Evolutionary conservation across 306 rosid species (phyloP).

Genomic region (Ochetophila trinervis): DNA sequence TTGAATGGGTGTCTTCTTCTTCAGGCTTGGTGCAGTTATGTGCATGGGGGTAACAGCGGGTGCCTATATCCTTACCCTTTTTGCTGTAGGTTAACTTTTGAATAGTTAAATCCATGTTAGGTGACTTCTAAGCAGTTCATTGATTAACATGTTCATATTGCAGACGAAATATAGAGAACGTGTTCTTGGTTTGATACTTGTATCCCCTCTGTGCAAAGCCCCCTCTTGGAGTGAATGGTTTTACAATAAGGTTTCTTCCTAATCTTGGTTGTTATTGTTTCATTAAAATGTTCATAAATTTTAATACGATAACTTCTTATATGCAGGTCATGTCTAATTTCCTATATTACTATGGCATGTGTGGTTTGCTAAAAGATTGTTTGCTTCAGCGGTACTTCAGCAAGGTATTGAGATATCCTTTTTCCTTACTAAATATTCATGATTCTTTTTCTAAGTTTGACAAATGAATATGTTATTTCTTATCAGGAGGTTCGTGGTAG

Average conservation of each 20-base stretch:
- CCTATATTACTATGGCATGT: constrained; percentile 81
- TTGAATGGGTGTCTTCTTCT: constrained; percentile 25
- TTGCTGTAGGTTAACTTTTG: constrained; percentile 62
- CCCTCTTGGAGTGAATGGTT: constrained; percentile 96
- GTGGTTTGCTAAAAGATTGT: constrained; percentile 77
- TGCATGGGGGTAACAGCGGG: constrained; percentile 98
- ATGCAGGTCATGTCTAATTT: constrained; percentile 70
- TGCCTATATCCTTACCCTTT: constrained; percentile 77
- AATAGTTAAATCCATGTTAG: not conserved
- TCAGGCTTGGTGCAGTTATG: constrained; percentile 95
- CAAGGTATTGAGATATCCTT: constrained; percentile 48
- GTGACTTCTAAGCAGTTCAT: not conserved
- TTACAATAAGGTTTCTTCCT: constrained; percentile 67
- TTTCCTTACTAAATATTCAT: not conserved
- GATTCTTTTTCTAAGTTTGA: constrained; percentile 7
- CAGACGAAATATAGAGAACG: constrained; percentile 88
- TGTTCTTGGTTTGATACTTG: constrained; percentile 85
- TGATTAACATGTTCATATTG: constrained; percentile 19
- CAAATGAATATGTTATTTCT: constrained; percentile 11
- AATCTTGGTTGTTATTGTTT: not conserved
- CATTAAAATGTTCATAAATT: constrained; percentile 12
- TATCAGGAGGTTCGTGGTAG: constrained; percentile 79
- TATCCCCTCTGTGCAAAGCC: constrained; percentile 86
- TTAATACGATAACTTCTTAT: constrained; percentile 24
- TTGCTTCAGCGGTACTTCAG: constrained; percentile 90